A percentile compares a stretch with the other conserved stretches of the same genome.
These are phyloP conservation scores for Ceratocystis cacaofunesta DNA, from an alignment of 2,329 filamentous ascomycete genomes.

Conservation along the genomic window DNA sequence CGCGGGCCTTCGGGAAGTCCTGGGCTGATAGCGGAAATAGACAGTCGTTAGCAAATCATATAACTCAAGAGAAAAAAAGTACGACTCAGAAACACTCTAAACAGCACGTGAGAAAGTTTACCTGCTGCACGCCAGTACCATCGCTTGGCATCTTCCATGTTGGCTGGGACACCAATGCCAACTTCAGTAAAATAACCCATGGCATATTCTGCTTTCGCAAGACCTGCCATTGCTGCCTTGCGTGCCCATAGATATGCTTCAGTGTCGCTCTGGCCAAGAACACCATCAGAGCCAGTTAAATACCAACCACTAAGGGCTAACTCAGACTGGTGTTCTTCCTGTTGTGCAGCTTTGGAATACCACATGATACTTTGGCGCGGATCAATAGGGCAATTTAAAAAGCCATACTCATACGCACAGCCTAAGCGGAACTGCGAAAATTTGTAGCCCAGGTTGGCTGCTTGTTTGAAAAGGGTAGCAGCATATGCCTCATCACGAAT, in stretches of 20 bases:
- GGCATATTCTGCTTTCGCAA: constrained; percentile 91
- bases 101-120: constrained; percentile 37
- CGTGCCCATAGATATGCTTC: constrained; percentile 96
- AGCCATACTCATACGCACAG: constrained; percentile 76
- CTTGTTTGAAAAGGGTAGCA: constrained; percentile 66
- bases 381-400: constrained; percentile 70
- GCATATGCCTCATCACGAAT: constrained; percentile 72
- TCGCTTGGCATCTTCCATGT: constrained; percentile 85
- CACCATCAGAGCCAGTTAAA: constrained; percentile 74
- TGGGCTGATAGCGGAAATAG: constrained; percentile 45
- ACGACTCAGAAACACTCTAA: neutral
- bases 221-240: constrained; percentile 74
- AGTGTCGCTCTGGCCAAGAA: constrained; percentile 81
- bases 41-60: constrained; percentile 21
- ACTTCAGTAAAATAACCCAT: constrained; percentile 91
- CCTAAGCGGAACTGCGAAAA: constrained; percentile 86
- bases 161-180: constrained; percentile 74
- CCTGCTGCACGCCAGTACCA: constrained; percentile 97
- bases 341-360: constrained; percentile 82
- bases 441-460: constrained; percentile 82
- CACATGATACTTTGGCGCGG: constrained; percentile 75
- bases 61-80: neutral
- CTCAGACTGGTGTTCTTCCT: constrained; percentile 89
- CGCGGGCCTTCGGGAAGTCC: constrained; percentile 84
- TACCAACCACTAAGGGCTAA: constrained; percentile 84